Evolutionary conservation across 192 early-diverging fungal species (phyloP).

Genomic region (Gaertneriomyces sp.): DNA sequence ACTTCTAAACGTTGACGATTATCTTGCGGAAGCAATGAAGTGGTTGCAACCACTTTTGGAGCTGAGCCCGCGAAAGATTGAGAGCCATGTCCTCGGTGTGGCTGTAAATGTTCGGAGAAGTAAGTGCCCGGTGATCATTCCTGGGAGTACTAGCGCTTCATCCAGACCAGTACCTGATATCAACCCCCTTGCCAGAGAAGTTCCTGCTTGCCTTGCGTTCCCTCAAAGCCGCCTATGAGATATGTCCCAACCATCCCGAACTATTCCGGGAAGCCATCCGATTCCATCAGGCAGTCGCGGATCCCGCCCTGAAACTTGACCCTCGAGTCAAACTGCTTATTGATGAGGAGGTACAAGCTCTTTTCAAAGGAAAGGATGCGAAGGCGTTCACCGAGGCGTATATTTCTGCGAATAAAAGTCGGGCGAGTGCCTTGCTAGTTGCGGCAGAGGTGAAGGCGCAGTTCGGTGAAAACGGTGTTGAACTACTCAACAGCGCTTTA

Average conservation of each 20-base stretch:
- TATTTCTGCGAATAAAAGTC: not conserved
- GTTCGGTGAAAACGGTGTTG: slow-evolving; percentile 18
- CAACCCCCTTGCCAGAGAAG: slow-evolving; percentile 46
- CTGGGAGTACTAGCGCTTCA: not conserved
- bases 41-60: slow-evolving; percentile 71
- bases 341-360: not conserved
- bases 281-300: not conserved
- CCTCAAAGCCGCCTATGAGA: slow-evolving; percentile 43
- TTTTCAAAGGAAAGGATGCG: slow-evolving; percentile 10
- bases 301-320: not conserved
- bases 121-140: slow-evolving; percentile 27
- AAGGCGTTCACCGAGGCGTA: slow-evolving; percentile 11
- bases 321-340: slow-evolving; percentile 17
- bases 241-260: slow-evolving; percentile 6
- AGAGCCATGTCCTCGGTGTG: slow-evolving; percentile 61
- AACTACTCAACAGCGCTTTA: not conserved
- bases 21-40: slow-evolving; percentile 70
- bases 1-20: slow-evolving; percentile 58
- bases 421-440: not conserved
- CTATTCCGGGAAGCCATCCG: not conserved
- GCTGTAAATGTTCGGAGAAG: slow-evolving; percentile 67
- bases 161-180: not conserved
- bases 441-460: not conserved
- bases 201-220: slow-evolving; percentile 62
- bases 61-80: slow-evolving; percentile 50